Evolutionary conservation across 2,329 filamentous ascomycete species (phyloP), one percentile per base, ranked within the genome.

Genomic region (Boeremia exigua): DNA sequence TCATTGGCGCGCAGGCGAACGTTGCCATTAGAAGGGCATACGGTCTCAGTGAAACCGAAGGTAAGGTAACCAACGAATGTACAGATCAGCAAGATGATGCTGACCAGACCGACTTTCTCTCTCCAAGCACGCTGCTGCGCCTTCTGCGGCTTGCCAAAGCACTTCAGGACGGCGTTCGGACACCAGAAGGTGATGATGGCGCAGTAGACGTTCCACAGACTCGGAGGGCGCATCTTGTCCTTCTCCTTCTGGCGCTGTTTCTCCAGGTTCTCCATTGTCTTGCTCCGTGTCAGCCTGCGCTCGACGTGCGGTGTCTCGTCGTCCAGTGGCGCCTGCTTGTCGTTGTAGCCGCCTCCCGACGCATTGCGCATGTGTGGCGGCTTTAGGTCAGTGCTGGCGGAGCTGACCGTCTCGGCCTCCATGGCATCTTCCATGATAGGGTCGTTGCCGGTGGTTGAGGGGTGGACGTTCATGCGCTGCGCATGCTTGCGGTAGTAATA

Each of bases 401-500:
- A 84, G 68, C 82, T 84, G 59, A 82, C 74, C 0, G 83, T 87
- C 54, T 83, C 81, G 2, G 73, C 72, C 55, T 82, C 78, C 15
- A 77, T 79, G 46, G 81, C 77, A 56, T 92, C 89, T 75, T 97
- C 94, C 50, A 90, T 77, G 48, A 96, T 86, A 2, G 93, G 92
- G 67, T 98, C 93, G 66, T 96, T 90, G 58, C 95, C 95, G 0
- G 95, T 98, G 6, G 91, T 90, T 0, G 95, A 98, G 0, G 96
- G 95, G 62, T 92, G 82, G 5, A 92, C 89, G 51, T 88, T 84
- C 92, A 99, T 97, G 62, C 94, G 90, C 68, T 92, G 90, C 9
- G 96, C 92, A 84, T 96, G 93, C 74, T 96, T 90, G 65, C 92
- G 88, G 77, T 99, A 99, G 78, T 97, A 86, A 72, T 97, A 99